A percentile compares a stretch with the other conserved stretches of the same genome.
Evolutionary conservation across 306 rosid species (phyloP).

Genomic region (Carpinus fangiana): DNA sequence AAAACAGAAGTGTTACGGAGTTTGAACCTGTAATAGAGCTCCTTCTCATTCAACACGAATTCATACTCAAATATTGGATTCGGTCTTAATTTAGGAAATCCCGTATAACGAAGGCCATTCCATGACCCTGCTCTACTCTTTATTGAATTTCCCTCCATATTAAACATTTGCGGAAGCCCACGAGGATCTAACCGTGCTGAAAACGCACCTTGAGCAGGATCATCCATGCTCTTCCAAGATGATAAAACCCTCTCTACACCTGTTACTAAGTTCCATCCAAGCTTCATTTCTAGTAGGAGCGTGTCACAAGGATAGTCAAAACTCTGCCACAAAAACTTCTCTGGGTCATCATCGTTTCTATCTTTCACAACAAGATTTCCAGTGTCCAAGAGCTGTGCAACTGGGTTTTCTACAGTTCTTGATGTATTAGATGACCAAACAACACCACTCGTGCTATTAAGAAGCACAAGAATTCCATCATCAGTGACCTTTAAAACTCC

Average conservation of each 20-base stretch:
- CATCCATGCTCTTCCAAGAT: not conserved
- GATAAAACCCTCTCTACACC: not conserved
- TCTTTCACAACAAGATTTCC: not conserved
- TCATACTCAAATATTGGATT: not conserved
- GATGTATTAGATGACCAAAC: not conserved
- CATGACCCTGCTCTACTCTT: not conserved
- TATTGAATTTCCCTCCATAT: not conserved
- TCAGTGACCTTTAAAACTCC: not conserved
- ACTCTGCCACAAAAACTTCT: not conserved
- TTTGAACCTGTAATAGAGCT: conserved; percentile 5
- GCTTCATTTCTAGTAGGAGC: not conserved
- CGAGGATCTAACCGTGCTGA: not conserved
- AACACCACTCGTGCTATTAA: not conserved
- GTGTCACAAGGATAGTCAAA: conserved; percentile 4
- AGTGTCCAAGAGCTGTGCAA: not conserved
- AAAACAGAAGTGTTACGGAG: not conserved
- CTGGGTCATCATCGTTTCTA: not conserved
- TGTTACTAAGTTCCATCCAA: not conserved
- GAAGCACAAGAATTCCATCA: not conserved
- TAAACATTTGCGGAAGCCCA: not conserved
- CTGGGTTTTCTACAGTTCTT: not conserved
- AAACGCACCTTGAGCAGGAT: not conserved
- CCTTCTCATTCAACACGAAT: conserved; percentile 15
- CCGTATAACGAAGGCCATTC: not conserved
- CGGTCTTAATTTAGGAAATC: not conserved